Conservation (phyloP, 2,329 filamentous ascomycete genomes). For the Coleophoma eucalyptorum region DNA sequence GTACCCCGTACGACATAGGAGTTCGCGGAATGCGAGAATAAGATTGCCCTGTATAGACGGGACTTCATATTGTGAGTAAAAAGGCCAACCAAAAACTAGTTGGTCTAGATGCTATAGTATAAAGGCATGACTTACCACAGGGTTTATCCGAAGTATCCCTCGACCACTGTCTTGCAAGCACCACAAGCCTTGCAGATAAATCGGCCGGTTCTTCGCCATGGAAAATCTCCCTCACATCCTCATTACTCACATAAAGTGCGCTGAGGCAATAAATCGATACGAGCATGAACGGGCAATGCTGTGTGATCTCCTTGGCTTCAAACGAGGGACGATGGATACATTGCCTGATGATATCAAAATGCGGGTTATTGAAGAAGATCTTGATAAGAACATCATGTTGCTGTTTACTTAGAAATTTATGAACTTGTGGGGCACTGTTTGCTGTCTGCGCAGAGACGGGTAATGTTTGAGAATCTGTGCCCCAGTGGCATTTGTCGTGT, state of each 20-base stretch:
- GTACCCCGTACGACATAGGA: slow-evolving; percentile 4
- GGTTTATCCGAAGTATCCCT: background rate
- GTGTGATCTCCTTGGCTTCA: background rate
- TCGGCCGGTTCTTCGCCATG: background rate
- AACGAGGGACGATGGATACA: background rate
- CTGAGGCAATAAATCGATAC: background rate
- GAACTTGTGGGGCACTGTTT: background rate
- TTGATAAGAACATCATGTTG: background rate
- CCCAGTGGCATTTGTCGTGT: background rate
- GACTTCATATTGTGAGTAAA: background rate
- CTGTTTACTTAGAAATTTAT: background rate
- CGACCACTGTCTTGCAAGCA: background rate
- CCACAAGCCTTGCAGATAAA: background rate
- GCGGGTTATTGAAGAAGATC: background rate
- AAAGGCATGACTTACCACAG: background rate
- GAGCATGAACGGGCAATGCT: background rate
- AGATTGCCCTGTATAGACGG: slow-evolving; percentile 7
- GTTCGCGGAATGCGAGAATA: slow-evolving; percentile 8
- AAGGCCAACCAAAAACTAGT: background rate
- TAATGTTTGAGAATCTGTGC: background rate
- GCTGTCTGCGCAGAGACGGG: background rate
- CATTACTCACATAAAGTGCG: background rate
- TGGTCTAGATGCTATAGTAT: no score
- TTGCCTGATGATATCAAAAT: background rate
- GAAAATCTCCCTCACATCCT: background rate